These are phyloP conservation scores for Penicillium herquei DNA, from an alignment of 495 filamentous ascomycete species.

Conservation along the genomic window DNA sequence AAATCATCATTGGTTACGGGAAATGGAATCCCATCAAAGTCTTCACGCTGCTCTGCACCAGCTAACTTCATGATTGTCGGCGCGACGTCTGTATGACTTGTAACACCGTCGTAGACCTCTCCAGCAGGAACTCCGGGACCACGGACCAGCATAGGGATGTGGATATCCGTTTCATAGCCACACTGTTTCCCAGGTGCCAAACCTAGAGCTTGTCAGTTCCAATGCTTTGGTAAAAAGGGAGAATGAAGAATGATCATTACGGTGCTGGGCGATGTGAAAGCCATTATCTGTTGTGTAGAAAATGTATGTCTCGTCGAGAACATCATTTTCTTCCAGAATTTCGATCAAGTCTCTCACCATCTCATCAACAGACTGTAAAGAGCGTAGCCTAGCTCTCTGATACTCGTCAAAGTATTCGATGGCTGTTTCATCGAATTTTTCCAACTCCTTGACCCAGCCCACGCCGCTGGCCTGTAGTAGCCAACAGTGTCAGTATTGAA, in stretches of 20 bases:
- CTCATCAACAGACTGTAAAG: constrained; percentile 67
- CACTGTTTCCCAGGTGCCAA: too few relatives aligned
- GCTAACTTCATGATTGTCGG: constrained; percentile 59
- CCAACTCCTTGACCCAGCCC: constrained; percentile 55
- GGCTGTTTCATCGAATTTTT: constrained; percentile 45
- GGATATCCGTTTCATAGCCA: constrained; percentile 67
- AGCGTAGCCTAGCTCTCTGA: constrained; percentile 56
- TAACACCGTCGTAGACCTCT: constrained; percentile 50
- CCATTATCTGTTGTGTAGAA: constrained; percentile 70
- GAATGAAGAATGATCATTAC: too few relatives aligned
- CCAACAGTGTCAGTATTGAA: too few relatives aligned
- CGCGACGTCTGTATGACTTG: constrained; percentile 65
- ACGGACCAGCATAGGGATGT: constrained; percentile 60
- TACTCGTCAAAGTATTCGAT: constrained; percentile 65
- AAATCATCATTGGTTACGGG: constrained; percentile 36
- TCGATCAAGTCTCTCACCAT: constrained; percentile 55
- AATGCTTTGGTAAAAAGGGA: too few relatives aligned
- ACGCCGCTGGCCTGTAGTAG: too few relatives aligned
- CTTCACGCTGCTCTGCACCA: constrained; percentile 31
- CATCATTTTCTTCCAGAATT: constrained; percentile 45
- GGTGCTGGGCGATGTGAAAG: constrained; percentile 67
- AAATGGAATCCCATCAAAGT: constrained; percentile 54
- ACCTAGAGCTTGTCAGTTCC: too few relatives aligned
- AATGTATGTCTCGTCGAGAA: constrained; percentile 65
- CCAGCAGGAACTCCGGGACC: constrained; percentile 54